phyloP scores from a whole-genome alignment of 179 eudicot genomes.

The Beta macrorhiza region DNA sequence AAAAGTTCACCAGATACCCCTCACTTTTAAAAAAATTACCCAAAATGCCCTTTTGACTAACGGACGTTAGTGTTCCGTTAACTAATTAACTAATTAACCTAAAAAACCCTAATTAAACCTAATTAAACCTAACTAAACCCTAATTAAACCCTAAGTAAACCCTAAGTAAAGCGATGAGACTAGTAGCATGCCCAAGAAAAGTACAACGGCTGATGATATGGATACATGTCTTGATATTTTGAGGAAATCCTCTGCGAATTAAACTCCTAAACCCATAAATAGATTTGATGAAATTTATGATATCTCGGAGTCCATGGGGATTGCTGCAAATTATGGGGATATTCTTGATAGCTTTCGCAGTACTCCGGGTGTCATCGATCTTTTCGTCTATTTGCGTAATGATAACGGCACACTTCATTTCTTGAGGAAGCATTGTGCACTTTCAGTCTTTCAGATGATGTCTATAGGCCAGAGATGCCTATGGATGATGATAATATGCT shows the following conservation, averaged over 20 bases:
- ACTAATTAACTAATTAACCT: no score
- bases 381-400: neutral
- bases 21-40: no score
- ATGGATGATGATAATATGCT: neutral
- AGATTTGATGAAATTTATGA: neutral
- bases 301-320: neutral
- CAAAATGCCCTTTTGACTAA: no score
- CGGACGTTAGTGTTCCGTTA: no score
- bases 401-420: neutral
- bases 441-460: neutral
- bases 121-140: no score
- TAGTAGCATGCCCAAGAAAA: no score
- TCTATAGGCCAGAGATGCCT: neutral
- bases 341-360: neutral
- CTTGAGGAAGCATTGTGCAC: neutral
- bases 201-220: no score
- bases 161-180: no score
- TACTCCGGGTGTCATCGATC: neutral
- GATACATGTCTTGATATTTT: neutral
- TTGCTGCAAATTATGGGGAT: neutral
- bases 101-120: no score
- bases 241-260: neutral
- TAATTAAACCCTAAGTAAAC: no score
- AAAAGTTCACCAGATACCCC: no score
- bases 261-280: neutral